A percentile compares a stretch with the other conserved stretches of the same genome.
Conservation (phyloP, 805 yeast genomes). For the Candida quercuum region DNA sequence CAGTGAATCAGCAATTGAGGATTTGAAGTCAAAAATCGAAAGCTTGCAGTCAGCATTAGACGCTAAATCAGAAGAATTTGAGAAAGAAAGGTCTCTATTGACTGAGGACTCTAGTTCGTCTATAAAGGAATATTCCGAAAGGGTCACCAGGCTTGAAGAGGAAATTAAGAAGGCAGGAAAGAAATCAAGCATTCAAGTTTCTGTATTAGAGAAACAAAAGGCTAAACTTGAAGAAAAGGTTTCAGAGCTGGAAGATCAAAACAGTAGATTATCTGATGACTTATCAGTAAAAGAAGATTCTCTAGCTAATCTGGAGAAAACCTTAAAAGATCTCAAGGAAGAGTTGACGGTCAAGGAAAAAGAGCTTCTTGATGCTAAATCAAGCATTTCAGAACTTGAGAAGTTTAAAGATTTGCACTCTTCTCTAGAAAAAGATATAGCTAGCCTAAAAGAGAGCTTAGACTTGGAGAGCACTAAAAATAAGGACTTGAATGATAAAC, state of each 20-base stretch:
- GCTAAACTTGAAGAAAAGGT: slow-evolving; percentile 9
- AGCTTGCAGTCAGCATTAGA: slow-evolving; percentile 30
- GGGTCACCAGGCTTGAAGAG: slow-evolving; percentile 38
- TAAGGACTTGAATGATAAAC: background rate
- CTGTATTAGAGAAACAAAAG: slow-evolving; percentile 10
- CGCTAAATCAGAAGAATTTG: slow-evolving; percentile 38
- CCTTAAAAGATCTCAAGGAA: background rate
- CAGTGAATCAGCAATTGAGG: slow-evolving; percentile 15
- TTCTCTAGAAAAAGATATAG: background rate
- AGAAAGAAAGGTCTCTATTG: slow-evolving; percentile 42
- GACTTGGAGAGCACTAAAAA: background rate
- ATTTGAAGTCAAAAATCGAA: slow-evolving; percentile 26
- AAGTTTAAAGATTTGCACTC: background rate
- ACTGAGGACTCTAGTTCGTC: slow-evolving; percentile 46
- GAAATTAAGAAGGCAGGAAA: slow-evolving; percentile 13
- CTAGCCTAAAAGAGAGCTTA: background rate
- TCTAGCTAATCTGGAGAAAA: background rate
- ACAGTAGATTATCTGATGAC: slow-evolving; percentile 1
- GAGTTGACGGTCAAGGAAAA: background rate
- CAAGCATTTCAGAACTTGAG: background rate
- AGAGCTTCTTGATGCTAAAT: background rate
- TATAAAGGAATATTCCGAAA: slow-evolving; percentile 43
- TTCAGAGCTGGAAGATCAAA: slow-evolving; percentile 10
- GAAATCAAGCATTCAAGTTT: slow-evolving; percentile 4
- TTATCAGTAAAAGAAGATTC: background rate